phyloP scores from a whole-genome alignment of 2,329 filamentous ascomycete genomes.

The Sporothrix curviconia region DNA sequence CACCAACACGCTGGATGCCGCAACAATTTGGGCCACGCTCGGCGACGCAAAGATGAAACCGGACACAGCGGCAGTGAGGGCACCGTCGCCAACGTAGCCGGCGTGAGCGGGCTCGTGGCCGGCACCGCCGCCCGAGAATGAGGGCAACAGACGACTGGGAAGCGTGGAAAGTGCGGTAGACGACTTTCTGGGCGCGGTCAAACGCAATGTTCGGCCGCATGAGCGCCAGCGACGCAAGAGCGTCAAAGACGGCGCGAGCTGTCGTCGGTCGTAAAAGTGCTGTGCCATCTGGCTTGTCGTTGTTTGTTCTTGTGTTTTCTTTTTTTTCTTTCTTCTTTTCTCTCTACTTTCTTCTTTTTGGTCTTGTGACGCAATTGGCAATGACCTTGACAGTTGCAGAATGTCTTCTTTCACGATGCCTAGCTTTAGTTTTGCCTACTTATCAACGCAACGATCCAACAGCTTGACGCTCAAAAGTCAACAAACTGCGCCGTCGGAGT shows the following conservation, averaged over 20 bases:
- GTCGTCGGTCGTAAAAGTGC: conserved; percentile 4
- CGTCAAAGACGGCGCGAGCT: background rate
- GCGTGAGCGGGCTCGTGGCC: conserved; percentile 87
- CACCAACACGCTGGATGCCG: conserved; percentile 47
- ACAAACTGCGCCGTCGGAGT: background rate
- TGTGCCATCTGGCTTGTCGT: too few species aligned
- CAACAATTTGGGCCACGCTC: conserved; percentile 69
- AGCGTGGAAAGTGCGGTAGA: conserved; percentile 56
- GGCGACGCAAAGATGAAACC: conserved; percentile 77
- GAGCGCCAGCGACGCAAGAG: background rate
- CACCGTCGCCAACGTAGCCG: conserved; percentile 72
- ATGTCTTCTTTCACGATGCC: background rate
- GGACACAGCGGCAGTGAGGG: conserved; percentile 74
- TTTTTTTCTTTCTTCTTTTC: background rate
- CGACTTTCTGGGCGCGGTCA: conserved; percentile 36
- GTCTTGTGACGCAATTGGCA: too few species aligned
- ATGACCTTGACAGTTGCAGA: too few species aligned
- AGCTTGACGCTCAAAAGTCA: background rate
- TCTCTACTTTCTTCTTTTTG: background rate
- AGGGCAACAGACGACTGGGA: conserved; percentile 63
- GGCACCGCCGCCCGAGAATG: conserved; percentile 75
- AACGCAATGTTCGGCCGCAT: background rate
- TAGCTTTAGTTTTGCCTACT: too few species aligned
- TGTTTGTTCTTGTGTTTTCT: background rate
- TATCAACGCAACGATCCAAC: too few species aligned